A percentile compares a stretch with the other conserved stretches of the same genome.
Conservation (phyloP, 2,329 filamentous ascomycete genomes). For the Curvularia eragrostidis region DNA sequence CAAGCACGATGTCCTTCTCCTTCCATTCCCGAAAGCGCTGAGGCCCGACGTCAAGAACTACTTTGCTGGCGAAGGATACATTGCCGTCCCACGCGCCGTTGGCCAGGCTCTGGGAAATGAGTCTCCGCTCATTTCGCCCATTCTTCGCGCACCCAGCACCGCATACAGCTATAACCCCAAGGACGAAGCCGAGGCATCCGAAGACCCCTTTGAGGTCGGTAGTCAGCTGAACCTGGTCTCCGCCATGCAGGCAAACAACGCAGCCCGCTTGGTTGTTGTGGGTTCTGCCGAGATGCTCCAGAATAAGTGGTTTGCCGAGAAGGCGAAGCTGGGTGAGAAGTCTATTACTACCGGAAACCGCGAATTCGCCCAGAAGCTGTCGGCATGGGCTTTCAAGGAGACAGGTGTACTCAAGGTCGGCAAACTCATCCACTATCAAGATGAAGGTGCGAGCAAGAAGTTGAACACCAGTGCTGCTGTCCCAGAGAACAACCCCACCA, state of each 20-base stretch:
- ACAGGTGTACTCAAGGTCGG: conserved; percentile 86
- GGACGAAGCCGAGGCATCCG: conserved; percentile 74
- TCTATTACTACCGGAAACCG: conserved; percentile 74
- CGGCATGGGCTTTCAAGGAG: conserved; percentile 98
- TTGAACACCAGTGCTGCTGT: conserved; percentile 49
- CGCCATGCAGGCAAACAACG: conserved; percentile 88
- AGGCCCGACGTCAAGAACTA: conserved; percentile 76
- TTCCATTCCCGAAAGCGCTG: conserved; percentile 70
- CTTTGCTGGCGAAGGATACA: conserved; percentile 72
- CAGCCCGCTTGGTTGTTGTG: conserved; percentile 83
- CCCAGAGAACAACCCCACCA: conserved; percentile 72
- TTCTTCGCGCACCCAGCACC: conserved; percentile 81
- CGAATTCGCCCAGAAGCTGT: conserved; percentile 82
- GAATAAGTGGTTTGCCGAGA: conserved; percentile 86
- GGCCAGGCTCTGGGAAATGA: conserved; percentile 81
- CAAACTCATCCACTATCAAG: conserved; percentile 76
- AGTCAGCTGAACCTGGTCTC: conserved; percentile 85
- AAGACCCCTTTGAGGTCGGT: conserved; percentile 86
- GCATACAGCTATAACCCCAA: conserved; percentile 95
- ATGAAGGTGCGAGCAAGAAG: conserved; percentile 60
- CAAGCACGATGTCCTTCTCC: conserved; percentile 84
- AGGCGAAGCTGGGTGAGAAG: conserved; percentile 65
- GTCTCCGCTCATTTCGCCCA: conserved; percentile 77
- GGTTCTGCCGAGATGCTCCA: conserved; percentile 87
- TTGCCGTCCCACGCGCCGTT: conserved; percentile 83